These are phyloP conservation scores for Xerocomellus chrysenteron DNA, from an alignment of 768 basidiomycete genomes.

Conservation along the genomic window DNA sequence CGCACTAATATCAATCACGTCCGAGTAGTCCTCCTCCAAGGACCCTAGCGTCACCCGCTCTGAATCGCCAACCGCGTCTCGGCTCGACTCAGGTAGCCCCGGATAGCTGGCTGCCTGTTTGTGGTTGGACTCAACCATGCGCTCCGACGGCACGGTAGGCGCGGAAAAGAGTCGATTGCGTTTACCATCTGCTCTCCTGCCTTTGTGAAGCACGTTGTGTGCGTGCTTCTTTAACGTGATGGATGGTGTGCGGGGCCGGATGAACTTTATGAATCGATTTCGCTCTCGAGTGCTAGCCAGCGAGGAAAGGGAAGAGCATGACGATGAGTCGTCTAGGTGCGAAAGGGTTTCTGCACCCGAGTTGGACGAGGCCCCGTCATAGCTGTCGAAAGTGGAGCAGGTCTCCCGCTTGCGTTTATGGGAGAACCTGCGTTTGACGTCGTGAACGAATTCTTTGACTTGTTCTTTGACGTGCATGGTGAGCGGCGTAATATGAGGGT, in stretches of 20 bases:
- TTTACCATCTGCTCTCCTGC: neutral
- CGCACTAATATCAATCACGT: slow-evolving; percentile 26
- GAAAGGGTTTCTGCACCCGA: slow-evolving; percentile 13
- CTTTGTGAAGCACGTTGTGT: slow-evolving; percentile 9
- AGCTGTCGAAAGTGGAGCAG: slow-evolving; percentile 9
- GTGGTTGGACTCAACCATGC: neutral
- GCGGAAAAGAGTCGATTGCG: slow-evolving; percentile 21
- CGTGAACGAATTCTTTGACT: slow-evolving; percentile 31
- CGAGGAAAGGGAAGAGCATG: slow-evolving; percentile 17
- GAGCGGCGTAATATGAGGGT: neutral
- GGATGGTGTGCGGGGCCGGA: slow-evolving; percentile 15
- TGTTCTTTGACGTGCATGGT: slow-evolving; percentile 33
- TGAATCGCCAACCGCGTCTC: neutral
- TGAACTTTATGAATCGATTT: slow-evolving; percentile 10
- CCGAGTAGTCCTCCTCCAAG: slow-evolving; percentile 1
- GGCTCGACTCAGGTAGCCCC: neutral
- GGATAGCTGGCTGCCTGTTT: neutral
- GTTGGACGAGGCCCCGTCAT: slow-evolving; percentile 9
- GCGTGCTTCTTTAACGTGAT: slow-evolving; percentile 1
- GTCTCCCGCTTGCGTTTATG: slow-evolving; percentile 22
- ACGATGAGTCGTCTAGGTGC: slow-evolving; percentile 7
- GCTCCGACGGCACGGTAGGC: slow-evolving; percentile 7
- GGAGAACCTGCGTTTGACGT: slow-evolving; percentile 34
- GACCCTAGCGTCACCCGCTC: neutral
- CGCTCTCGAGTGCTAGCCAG: neutral